Conservation (phyloP, 345 rosid species). For the Aurinia saxatilis region DNA sequence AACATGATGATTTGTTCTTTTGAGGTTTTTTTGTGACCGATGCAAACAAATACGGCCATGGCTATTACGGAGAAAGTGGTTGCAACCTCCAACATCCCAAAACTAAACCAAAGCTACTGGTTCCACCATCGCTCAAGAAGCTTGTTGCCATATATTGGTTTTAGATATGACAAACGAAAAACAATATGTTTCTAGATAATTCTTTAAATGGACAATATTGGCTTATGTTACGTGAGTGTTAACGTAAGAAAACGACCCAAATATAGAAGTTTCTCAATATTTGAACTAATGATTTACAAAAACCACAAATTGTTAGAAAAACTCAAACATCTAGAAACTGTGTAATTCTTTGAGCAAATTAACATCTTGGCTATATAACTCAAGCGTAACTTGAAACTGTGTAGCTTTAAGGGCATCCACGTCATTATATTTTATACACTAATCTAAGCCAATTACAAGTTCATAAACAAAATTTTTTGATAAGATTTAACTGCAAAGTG, state of each 20-base stretch:
- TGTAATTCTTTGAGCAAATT: no score
- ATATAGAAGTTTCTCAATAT: neutral
- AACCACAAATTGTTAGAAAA: no score
- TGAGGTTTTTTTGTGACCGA: neutral
- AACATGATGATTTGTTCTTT: neutral
- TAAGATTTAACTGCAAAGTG: no score
- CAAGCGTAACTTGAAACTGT: no score
- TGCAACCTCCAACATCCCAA: neutral
- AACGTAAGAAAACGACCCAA: neutral
- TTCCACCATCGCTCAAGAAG: neutral
- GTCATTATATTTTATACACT: no score
- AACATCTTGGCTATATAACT: no score
- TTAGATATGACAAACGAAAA: neutral
- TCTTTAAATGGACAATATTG: no score
- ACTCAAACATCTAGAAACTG: no score
- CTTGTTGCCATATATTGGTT: neutral
- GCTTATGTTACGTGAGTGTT: neutral
- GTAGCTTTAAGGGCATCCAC: no score
- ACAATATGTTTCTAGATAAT: neutral
- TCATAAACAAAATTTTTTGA: no score
- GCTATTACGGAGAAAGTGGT: conserved; percentile 3
- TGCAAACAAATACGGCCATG: conserved; percentile 1
- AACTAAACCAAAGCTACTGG: neutral
- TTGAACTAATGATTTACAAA: no score
- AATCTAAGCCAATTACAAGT: no score